Percentiles rank a stretch among this genome's conserved stretches.
Evolutionary conservation across 2,329 filamentous ascomycete genomes (phyloP).

Genomic region (Penicillium italicum): DNA sequence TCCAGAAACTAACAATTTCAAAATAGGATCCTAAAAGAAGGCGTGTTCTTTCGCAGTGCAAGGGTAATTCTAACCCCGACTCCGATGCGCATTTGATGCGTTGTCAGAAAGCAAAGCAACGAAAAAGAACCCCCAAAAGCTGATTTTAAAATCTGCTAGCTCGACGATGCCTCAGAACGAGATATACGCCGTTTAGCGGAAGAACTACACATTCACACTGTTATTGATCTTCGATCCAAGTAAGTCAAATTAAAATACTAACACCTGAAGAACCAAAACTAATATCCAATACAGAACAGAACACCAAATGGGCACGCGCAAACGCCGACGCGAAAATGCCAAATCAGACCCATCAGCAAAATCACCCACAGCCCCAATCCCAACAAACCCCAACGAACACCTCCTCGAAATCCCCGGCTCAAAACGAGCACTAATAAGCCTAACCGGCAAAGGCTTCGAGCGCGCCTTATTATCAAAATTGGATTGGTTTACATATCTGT

Average conservation of each 20-base stretch:
- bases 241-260: too few species aligned
- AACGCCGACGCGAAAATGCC: conserved; percentile 47
- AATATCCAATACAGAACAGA: conserved; percentile 59
- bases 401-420: conserved; percentile 62
- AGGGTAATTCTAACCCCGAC: conserved; percentile 48
- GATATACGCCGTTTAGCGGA: conserved; percentile 61
- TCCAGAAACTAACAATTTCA: conserved; percentile 2
- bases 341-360: conserved; percentile 19
- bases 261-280: too few species aligned
- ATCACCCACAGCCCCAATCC: conserved; percentile 35
- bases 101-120: neutral
- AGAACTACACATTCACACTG: conserved; percentile 62
- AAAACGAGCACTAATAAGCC: conserved; percentile 63
- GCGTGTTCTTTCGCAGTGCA: conserved; percentile 65
- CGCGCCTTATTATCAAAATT: conserved; percentile 64
- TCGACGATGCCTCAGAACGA: conserved; percentile 65
- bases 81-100: neutral
- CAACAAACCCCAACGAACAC: conserved; percentile 51
- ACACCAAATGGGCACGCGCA: conserved; percentile 64
- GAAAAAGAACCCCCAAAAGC: neutral
- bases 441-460: conserved; percentile 71
- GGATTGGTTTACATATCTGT: conserved; percentile 64
- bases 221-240: conserved; percentile 78
- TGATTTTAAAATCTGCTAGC: conserved; percentile 15
- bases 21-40: conserved; percentile 53